Conservation (phyloP, 352 stramenopile genomes). For the Saprolegnia parasitica region DNA sequence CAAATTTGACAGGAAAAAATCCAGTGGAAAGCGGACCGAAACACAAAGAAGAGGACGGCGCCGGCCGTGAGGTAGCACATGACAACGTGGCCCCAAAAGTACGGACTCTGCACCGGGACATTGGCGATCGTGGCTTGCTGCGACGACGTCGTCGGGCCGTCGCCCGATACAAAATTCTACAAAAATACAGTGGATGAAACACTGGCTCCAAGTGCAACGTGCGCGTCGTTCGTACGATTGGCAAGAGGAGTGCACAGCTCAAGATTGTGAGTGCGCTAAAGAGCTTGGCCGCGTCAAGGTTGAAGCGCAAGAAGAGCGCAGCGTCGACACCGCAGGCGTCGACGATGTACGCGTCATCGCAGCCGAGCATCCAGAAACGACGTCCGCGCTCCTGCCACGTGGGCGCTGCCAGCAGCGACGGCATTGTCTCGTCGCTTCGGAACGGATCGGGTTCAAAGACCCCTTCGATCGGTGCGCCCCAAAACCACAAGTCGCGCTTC, state of each 20-base stretch:
- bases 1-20: background rate
- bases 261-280: constrained; percentile 59
- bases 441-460: constrained; percentile 53
- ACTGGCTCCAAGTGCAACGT: background rate
- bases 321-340: constrained; percentile 61
- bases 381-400: constrained; percentile 41
- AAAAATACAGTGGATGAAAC: background rate
- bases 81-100: constrained; percentile 67
- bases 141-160: constrained; percentile 45
- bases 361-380: constrained; percentile 43
- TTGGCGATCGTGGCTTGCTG: constrained; percentile 76
- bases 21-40: background rate
- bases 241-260: constrained; percentile 55
- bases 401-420: constrained; percentile 24
- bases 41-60: constrained; percentile 46
- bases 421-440: background rate
- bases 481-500: constrained; percentile 51
- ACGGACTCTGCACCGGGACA: constrained; percentile 66
- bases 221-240: constrained; percentile 43
- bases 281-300: constrained; percentile 54
- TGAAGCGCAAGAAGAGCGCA: constrained; percentile 58
- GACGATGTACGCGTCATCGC: constrained; percentile 48
- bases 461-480: constrained; percentile 42
- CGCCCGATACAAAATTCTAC: constrained; percentile 67
- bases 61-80: constrained; percentile 67